Conservation (phyloP, 768 basidiomycete genomes). For the Calvatia gigantea region DNA sequence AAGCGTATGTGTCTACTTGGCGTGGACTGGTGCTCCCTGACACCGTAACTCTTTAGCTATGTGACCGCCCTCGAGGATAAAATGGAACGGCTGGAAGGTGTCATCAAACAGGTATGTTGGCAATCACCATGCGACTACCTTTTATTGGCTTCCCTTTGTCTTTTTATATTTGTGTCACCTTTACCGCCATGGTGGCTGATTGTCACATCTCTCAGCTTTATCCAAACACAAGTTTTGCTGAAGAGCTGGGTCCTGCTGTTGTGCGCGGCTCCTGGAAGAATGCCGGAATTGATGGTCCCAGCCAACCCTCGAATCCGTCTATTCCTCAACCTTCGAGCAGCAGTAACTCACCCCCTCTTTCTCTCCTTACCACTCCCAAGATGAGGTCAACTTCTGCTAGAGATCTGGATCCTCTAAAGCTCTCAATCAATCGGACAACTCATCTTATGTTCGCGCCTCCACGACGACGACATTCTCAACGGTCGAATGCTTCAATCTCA, state of each 20-base stretch:
- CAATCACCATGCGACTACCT: background rate
- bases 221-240: slow-evolving; percentile 58
- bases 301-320: slow-evolving; percentile 9
- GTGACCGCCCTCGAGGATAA: slow-evolving; percentile 57
- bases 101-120: slow-evolving; percentile 44
- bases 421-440: slow-evolving; percentile 20
- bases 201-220: slow-evolving; percentile 44
- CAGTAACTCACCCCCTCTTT: slow-evolving; percentile 7
- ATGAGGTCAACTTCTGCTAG: background rate
- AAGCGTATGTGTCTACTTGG: slow-evolving; percentile 45
- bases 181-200: background rate
- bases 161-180: background rate
- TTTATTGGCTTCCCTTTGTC: background rate
- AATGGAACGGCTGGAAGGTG: slow-evolving; percentile 50
- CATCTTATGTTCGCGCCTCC: slow-evolving; percentile 27
- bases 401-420: background rate
- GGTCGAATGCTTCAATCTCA: slow-evolving; percentile 9
- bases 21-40: background rate
- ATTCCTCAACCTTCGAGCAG: slow-evolving; percentile 10
- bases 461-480: slow-evolving; percentile 10
- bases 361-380: slow-evolving; percentile 15
- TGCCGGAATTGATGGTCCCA: slow-evolving; percentile 9
- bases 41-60: slow-evolving; percentile 35
- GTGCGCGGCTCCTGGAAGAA: slow-evolving; percentile 63
- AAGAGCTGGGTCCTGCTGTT: slow-evolving; percentile 60